phyloP scores from a whole-genome alignment of 2,329 filamentous ascomycete species.

The Beauveria australis region DNA sequence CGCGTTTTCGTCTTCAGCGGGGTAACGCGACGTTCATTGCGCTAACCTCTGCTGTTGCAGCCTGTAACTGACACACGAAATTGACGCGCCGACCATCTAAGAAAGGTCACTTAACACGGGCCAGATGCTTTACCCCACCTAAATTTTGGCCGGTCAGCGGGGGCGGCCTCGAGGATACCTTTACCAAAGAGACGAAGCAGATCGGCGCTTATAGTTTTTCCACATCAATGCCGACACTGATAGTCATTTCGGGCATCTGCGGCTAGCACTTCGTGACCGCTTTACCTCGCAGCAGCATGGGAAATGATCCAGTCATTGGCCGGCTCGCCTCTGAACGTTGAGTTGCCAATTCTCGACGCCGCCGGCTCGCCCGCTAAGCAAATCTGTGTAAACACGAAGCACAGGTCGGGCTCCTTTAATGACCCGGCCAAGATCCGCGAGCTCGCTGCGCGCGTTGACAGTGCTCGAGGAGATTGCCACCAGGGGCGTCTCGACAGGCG shows the following conservation, averaged over 20 bases:
- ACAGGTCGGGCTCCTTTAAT: slow-evolving; percentile 83
- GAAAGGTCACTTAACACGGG: too few relatives aligned
- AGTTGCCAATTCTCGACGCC: slow-evolving; percentile 70
- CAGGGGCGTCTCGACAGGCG: slow-evolving; percentile 48
- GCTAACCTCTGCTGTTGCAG: too few relatives aligned
- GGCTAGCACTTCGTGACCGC: neutral
- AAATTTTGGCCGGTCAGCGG: neutral
- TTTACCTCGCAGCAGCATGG: slow-evolving; percentile 16
- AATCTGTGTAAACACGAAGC: slow-evolving; percentile 64
- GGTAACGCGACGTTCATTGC: too few relatives aligned
- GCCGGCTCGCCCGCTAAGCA: slow-evolving; percentile 76
- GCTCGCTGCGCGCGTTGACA: slow-evolving; percentile 65
- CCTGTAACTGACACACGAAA: too few relatives aligned
- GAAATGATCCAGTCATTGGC: slow-evolving; percentile 35
- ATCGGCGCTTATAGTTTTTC: neutral
- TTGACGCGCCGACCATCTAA: too few relatives aligned
- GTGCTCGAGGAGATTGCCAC: slow-evolving; percentile 75
- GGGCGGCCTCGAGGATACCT: neutral
- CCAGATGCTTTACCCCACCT: too few relatives aligned
- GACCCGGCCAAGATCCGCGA: slow-evolving; percentile 69
- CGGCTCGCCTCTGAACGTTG: slow-evolving; percentile 64
- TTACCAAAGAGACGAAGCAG: neutral
- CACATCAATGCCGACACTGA: neutral
- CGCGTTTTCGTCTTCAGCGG: too few relatives aligned
- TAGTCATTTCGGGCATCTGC: neutral